These are phyloP conservation scores for Neocucurbitaria cava DNA, from an alignment of 2,329 filamentous ascomycete genomes.

Conservation along the genomic window DNA sequence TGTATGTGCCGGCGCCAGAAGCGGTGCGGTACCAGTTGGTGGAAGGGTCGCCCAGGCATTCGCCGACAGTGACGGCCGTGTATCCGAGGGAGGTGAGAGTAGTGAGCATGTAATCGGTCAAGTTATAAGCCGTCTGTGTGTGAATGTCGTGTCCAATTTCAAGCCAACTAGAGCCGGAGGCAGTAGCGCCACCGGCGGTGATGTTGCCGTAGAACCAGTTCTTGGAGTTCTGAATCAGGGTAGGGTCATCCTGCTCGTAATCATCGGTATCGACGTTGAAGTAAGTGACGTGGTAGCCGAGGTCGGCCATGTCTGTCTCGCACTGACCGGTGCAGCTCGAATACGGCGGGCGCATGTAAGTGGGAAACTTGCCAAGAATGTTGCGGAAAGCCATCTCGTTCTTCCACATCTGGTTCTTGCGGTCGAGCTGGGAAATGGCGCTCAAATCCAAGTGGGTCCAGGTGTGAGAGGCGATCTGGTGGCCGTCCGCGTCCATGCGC, in stretches of 20 bases:
- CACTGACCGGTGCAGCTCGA: constrained; percentile 55
- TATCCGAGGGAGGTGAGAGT: constrained; percentile 49
- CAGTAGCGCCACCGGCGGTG: constrained; percentile 31
- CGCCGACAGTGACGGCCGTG: constrained; percentile 56
- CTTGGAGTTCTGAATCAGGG: constrained; percentile 60
- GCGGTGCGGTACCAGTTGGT: constrained; percentile 58
- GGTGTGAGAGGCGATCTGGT: constrained; percentile 67
- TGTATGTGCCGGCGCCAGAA: constrained; percentile 44
- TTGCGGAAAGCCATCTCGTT: constrained; percentile 64
- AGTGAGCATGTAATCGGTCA: constrained; percentile 55
- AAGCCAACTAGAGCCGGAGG: constrained; percentile 51
- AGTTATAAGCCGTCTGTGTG: constrained; percentile 52
- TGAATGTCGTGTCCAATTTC: constrained; percentile 62
- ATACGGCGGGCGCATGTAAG: constrained; percentile 61
- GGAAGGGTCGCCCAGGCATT: constrained; percentile 55
- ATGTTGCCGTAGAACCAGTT: constrained; percentile 60
- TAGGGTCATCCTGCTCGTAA: constrained; percentile 62
- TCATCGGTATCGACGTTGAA: constrained; percentile 68
- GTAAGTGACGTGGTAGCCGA: constrained; percentile 68
- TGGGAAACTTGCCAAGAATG: constrained; percentile 63
- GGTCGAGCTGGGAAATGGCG: constrained; percentile 51
- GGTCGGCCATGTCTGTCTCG: constrained; percentile 47
- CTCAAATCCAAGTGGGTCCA: constrained; percentile 61
- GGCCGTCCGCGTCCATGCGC: constrained; percentile 62
- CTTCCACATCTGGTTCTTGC: constrained; percentile 59